Evolutionary conservation across 2,329 filamentous ascomycete species (phyloP).

Genomic region (Neonectria coccinea): DNA sequence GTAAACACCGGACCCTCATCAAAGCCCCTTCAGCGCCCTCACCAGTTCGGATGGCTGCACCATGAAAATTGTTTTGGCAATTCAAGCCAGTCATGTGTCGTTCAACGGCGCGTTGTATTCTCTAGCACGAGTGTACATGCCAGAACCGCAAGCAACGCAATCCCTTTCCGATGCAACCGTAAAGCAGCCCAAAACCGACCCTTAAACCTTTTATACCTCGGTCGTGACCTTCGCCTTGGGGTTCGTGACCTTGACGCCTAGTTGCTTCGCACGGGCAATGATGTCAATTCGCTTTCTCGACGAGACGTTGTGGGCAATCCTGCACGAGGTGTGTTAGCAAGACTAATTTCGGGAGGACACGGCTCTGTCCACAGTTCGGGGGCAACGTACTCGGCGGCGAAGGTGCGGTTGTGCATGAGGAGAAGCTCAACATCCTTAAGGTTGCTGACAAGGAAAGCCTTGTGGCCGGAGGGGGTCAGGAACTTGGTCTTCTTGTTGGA

Average conservation of each 20-base stretch:
- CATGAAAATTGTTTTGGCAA: slow-evolving; percentile 28
- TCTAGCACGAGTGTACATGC: slow-evolving; percentile 47
- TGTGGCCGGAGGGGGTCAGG: slow-evolving; percentile 99
- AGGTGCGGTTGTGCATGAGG: slow-evolving; percentile 99
- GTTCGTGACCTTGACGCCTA: slow-evolving; percentile 99
- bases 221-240: slow-evolving; percentile 98
- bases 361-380: background rate
- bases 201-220: slow-evolving; percentile 74
- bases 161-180: slow-evolving; percentile 49
- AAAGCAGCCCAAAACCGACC: slow-evolving; percentile 47
- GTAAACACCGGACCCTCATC: slow-evolving; percentile 32
- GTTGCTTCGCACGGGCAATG: slow-evolving; percentile 94
- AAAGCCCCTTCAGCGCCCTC: slow-evolving; percentile 33
- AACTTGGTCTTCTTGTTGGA: slow-evolving; percentile 99
- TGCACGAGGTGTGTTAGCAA: slow-evolving; percentile 54
- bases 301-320: slow-evolving; percentile 98
- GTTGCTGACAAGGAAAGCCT: slow-evolving; percentile 99
- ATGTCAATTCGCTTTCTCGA: slow-evolving; percentile 99
- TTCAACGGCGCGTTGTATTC: slow-evolving; percentile 49
- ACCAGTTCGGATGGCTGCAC: slow-evolving; percentile 31
- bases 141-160: slow-evolving; percentile 48
- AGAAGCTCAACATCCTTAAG: slow-evolving; percentile 94
- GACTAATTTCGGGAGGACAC: background rate
- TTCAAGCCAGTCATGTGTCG: slow-evolving; percentile 44
- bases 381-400: slow-evolving; percentile 91